Conservation (phyloP, 2,329 filamentous ascomycete species). For the Botrytis sinoallii region DNA sequence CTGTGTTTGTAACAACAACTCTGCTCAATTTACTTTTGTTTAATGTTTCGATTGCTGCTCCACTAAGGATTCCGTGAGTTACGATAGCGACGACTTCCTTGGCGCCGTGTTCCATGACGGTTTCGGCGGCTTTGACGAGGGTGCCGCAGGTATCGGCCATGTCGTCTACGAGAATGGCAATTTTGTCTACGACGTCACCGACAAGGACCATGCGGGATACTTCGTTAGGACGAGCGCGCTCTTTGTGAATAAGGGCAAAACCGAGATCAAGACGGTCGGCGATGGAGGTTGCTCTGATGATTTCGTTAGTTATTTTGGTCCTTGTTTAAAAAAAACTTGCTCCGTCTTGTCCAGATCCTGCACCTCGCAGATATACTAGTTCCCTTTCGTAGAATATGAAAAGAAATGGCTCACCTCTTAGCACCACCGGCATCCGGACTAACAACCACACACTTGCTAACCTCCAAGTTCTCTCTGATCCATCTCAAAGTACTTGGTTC, state of each 20-base stretch:
- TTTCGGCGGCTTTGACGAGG: slow-evolving; percentile 81
- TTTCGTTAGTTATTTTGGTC: neutral
- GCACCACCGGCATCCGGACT: slow-evolving; percentile 93
- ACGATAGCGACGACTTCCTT: slow-evolving; percentile 90
- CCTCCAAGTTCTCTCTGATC: slow-evolving; percentile 81
- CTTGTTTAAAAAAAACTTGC: neutral
- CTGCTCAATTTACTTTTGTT: slow-evolving; percentile 74
- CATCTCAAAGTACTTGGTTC: slow-evolving; percentile 89
- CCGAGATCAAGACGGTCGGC: slow-evolving; percentile 86
- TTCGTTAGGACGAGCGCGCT: slow-evolving; percentile 85
- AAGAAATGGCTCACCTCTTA: slow-evolving; percentile 59
- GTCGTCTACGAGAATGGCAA: slow-evolving; percentile 94
- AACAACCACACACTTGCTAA: slow-evolving; percentile 86
- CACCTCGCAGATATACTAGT: neutral
- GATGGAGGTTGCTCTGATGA: slow-evolving; percentile 73
- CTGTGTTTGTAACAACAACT: slow-evolving; percentile 88
- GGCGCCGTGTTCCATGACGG: slow-evolving; percentile 82
- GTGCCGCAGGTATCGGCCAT: slow-evolving; percentile 97
- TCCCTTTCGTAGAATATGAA: neutral
- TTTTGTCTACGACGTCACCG: slow-evolving; percentile 84
- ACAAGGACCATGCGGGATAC: slow-evolving; percentile 95
- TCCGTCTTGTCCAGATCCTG: neutral
- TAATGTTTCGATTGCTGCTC: slow-evolving; percentile 70
- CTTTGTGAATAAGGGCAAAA: slow-evolving; percentile 96
- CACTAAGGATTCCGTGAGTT: slow-evolving; percentile 87